These are phyloP conservation scores for Penicillium sp. DNA, from an alignment of 2,329 filamentous ascomycete genomes.

Conservation along the genomic window DNA sequence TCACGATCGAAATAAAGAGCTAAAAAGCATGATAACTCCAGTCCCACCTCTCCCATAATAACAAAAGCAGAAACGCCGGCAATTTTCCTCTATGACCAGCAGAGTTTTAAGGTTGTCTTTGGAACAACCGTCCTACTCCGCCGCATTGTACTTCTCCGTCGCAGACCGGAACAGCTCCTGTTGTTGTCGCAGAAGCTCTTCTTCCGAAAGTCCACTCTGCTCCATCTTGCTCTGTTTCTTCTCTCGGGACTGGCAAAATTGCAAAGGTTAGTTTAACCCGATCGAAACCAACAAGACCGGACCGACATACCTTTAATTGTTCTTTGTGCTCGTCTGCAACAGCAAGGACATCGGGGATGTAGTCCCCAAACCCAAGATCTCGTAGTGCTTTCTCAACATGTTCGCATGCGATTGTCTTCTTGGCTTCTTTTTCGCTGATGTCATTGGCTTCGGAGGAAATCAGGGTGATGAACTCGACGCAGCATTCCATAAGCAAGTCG, in stretches of 20 bases:
- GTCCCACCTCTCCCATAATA: constrained; percentile 8
- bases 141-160: constrained; percentile 66
- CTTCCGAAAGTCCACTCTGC: constrained; percentile 85
- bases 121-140: constrained; percentile 30
- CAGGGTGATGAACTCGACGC: constrained; percentile 97
- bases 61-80: constrained; percentile 24
- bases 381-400: constrained; percentile 95
- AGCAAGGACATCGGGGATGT: constrained; percentile 81
- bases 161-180: constrained; percentile 87
- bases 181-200: constrained; percentile 84
- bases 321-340: constrained; percentile 92
- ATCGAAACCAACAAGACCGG: not conserved
- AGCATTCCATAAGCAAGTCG: constrained; percentile 95
- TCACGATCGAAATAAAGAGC: not conserved
- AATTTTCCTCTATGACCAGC: constrained; percentile 34
- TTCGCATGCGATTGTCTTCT: constrained; percentile 98
- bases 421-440: constrained; percentile 96
- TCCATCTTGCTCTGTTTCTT: constrained; percentile 98
- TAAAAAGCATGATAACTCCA: constrained; percentile 11
- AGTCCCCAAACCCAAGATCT: constrained; percentile 88
- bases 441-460: constrained; percentile 99
- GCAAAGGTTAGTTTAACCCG: not conserved
- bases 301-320: constrained; percentile 73
- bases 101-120: constrained; percentile 21
- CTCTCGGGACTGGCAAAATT: constrained; percentile 69